Base-by-base conservation (phyloP, 805 yeast genomes). In the Pichia gijzeniarum region DNA sequence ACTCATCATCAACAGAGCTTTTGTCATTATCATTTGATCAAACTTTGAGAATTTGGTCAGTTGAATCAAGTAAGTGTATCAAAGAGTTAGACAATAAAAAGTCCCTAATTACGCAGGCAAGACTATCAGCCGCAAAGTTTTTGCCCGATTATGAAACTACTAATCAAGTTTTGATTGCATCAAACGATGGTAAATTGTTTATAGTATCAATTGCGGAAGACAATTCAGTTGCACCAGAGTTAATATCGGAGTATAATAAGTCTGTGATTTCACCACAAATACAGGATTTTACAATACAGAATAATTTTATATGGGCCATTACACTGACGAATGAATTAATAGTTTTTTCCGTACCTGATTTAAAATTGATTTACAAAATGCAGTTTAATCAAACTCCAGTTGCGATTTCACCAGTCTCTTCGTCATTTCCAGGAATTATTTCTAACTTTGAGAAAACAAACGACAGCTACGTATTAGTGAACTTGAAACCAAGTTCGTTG, bases 21-120 rank as follows among this genome's bases (percentile, higher is more conserved):
- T 74, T 89, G 9, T 75, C 88, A 4, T 80, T 93, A 47, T 77
- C 90, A 8, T 74, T 82, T 52, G 95, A 86, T 61, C 79, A 80
- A 27, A 69, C 73, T 12, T 80, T 86, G 6, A 73, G 80, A 41
- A 67, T 90, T 40, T 48, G 60, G 59, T 40, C 53, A 38, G 38
- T 57, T 5, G 41, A 47, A 14, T 22, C 10, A 7, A 18, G 28
- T 5, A 46, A 37, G 32, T 41, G 45, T 28, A 46, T 46, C 14
- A 38, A 38, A 30, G 45, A 38, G 34, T 18, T 41, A 4, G 48
- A 46, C 17, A 34, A 41, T 22, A 33, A 41, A n/a, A 41, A 31
- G 14, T 19, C 22, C 7, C 16, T 10, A 35, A 35, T 38, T n/a
- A 38, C 41, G 30, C 43, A 37, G 16, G 48, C 48, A 18, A 45